Base-by-base conservation (phyloP, 1,284 basidiomycete genomes). In the Pseudozyma tsukubaensis region DNA sequence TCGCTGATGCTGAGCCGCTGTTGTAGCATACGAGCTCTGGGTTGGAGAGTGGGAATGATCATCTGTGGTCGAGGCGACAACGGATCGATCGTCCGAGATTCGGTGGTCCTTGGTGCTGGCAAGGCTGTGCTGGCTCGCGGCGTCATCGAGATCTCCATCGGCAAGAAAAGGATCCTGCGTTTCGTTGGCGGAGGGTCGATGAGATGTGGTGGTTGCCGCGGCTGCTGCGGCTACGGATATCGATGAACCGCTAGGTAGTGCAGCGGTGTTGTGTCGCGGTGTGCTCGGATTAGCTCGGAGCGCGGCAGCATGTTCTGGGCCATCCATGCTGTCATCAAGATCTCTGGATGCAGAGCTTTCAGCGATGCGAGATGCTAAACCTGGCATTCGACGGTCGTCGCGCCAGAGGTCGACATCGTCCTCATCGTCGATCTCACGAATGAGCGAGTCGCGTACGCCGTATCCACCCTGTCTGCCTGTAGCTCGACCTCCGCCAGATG, bases 371-470 rank as follows among this genome's bases (percentile, higher is more conserved):
- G 68, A 61, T 19, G 68, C 74, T 32, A 70, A 40, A 18, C 56
- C 58, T 9, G 66, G 57, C 66, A 73, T 59, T 6, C 71, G 50
- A 52, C 74, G 65, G 35, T 77, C 65, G 19, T 77, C 72, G 18
- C 62, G 65, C 74, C 74, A 77, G 16, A 77, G 70, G 32, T 77
- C 74, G 43, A 77, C 74, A 24, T 77, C 74, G 37, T 77, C 74
- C 32, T 77, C 74, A 35, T 77, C 74, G 47, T 77, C 74, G 21
- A 77, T 74, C 59, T 77, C 74, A 18, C 74, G 66, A 19, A 77
- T 77, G 45, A 73, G 53, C n/a, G 70, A 73, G 43, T 71, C 74
- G 32, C 55, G 65, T n/a, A 77, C 53, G 3, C 48, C 68, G n/a
- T 53, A 43, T 2, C 16, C 24, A 29, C 24, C 58, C 2, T 61